Conservation (phyloP, 305 asterid species). For the Fraxinus nigra region DNA sequence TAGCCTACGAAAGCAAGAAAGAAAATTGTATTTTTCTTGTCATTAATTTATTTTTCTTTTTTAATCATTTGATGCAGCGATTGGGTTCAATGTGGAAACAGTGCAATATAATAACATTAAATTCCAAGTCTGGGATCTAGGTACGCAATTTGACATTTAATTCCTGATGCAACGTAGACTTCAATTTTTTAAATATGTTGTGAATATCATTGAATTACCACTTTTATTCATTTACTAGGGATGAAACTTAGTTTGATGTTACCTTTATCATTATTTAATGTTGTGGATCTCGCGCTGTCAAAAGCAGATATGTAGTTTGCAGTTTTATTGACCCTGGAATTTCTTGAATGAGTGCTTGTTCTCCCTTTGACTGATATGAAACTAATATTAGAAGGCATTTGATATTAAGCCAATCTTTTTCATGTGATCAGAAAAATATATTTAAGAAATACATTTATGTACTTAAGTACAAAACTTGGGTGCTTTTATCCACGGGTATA, state of each 20-base stretch:
- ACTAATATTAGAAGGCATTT: background rate
- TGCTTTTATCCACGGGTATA: background rate
- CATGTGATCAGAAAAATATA: background rate
- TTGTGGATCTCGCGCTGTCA: background rate
- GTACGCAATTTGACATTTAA: conserved; percentile 34
- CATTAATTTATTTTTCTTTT: background rate
- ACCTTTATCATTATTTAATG: background rate
- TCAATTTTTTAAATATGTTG: background rate
- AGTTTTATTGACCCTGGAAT: background rate
- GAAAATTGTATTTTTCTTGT: background rate
- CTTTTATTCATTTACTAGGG: background rate
- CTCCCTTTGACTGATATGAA: background rate
- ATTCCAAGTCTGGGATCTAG: conserved; percentile 99
- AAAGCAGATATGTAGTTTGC: background rate
- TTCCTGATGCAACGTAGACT: background rate
- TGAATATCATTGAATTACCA: background rate
- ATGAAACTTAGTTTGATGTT: background rate
- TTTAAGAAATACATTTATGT: background rate
- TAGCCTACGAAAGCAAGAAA: background rate
- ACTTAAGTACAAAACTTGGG: background rate
- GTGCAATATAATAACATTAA: conserved; percentile 90
- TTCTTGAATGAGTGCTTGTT: background rate
- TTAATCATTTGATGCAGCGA: conserved; percentile 57
- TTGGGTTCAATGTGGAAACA: conserved; percentile 96
- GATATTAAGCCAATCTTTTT: background rate